Conservation (phyloP, 495 filamentous ascomycete genomes). For the Lichina pygmaea region DNA sequence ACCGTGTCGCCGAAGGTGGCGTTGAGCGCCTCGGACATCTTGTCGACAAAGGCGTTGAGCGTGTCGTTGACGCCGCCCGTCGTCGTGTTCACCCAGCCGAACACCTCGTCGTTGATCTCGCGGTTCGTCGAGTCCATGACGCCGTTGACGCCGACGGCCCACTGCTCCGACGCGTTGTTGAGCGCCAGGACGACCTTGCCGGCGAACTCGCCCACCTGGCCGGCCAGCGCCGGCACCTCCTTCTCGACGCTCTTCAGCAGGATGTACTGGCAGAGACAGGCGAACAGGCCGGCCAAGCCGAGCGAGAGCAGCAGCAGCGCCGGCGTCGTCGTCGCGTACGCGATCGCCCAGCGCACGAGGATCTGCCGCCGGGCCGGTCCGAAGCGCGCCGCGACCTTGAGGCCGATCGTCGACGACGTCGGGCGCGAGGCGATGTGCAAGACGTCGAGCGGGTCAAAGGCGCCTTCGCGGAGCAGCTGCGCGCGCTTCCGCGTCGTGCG, state of each 20-base stretch:
- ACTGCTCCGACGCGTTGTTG: constrained; percentile 42
- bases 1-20: constrained; percentile 55
- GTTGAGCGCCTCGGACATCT: constrained; percentile 44
- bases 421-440: constrained; percentile 70
- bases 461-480: constrained; percentile 31
- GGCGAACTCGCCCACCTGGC: constrained; percentile 58
- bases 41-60: constrained; percentile 51
- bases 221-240: constrained; percentile 46
- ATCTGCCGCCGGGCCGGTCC: constrained; percentile 37
- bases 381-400: constrained; percentile 45
- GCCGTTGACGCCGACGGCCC: constrained; percentile 51
- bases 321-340: constrained; percentile 61
- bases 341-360: constrained; percentile 57
- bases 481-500: constrained; percentile 41
- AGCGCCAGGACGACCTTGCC: constrained; percentile 48
- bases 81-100: constrained; percentile 69
- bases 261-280: constrained; percentile 64
- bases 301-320: constrained; percentile 74
- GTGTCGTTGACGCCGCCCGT: constrained; percentile 65
- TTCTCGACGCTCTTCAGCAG: constrained; percentile 45
- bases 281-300: constrained; percentile 58
- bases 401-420: constrained; percentile 37
- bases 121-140: constrained; percentile 22
- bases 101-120: constrained; percentile 57
- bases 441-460: constrained; percentile 61